These are phyloP conservation scores for Chalaropsis thielavioides DNA, from an alignment of 2,329 filamentous ascomycete species.

Conservation along the genomic window DNA sequence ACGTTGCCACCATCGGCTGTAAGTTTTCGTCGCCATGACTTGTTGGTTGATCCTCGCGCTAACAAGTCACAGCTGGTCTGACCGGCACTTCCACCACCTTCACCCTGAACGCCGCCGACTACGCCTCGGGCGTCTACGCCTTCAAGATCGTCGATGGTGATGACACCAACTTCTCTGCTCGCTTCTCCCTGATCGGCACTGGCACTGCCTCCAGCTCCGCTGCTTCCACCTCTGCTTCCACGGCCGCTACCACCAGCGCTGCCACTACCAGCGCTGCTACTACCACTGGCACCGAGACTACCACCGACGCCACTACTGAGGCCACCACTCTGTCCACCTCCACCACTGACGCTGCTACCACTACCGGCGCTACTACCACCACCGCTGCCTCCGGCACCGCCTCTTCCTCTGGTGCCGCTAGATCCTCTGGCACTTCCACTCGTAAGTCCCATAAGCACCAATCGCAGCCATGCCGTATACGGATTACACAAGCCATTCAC, in stretches of 20 bases:
- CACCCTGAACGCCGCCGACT: conserved; percentile 24
- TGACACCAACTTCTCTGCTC: conserved; percentile 31
- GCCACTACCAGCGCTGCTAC: conserved; percentile 16
- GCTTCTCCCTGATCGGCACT: conserved; percentile 26
- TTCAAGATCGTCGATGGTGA: conserved; percentile 31
- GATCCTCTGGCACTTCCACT: conserved; percentile 13
- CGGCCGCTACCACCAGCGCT: conserved; percentile 14
- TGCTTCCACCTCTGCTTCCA: not conserved
- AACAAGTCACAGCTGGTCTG: conserved; percentile 23
- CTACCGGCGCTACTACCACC: conserved; percentile 13
- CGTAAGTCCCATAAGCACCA: conserved; percentile 12
- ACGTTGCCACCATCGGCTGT: conserved; percentile 35
- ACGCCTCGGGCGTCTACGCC: conserved; percentile 31
- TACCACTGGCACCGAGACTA: conserved; percentile 20
- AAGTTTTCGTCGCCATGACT: conserved; percentile 24
- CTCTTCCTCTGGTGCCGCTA: conserved; percentile 13
- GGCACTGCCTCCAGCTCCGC: conserved; percentile 18
- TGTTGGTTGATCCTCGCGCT: not conserved
- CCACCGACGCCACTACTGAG: conserved; percentile 12
- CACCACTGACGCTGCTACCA: conserved; percentile 18
- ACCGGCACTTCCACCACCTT: conserved; percentile 28
- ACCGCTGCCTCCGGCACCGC: conserved; percentile 18
- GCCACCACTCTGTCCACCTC: conserved; percentile 19
- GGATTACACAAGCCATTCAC: not conserved
- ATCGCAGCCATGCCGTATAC: not conserved